Conservation (phyloP, 78 protist genomes). For the Dictyostelium brefeldianum region DNA sequence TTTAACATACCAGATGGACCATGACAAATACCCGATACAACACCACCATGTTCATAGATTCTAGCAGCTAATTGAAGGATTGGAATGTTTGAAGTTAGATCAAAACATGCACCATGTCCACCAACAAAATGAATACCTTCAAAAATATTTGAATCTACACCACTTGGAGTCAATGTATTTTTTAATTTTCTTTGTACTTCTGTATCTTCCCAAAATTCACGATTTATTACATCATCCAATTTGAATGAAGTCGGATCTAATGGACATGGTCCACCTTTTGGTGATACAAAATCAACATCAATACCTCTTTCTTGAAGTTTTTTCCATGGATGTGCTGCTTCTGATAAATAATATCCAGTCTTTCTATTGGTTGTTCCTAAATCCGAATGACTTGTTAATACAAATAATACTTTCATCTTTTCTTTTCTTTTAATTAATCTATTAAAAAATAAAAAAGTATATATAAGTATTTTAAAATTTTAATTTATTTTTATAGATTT, state of each 20-base stretch:
- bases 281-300: conserved; percentile 36
- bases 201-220: conserved; percentile 31
- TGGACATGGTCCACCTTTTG: conserved; percentile 38
- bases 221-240: conserved; percentile 2
- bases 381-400: conserved; percentile 9
- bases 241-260: conserved; percentile 33
- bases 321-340: conserved; percentile 56
- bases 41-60: conserved; percentile 41
- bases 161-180: conserved; percentile 30
- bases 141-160: conserved; percentile 63
- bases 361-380: conserved; percentile 20
- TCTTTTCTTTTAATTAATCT: too few species aligned
- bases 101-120: conserved; percentile 85
- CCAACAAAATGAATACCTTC: conserved; percentile 81
- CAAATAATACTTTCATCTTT: conserved; percentile 42
- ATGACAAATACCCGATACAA: conserved; percentile 76
- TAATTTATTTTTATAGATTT: not conserved
- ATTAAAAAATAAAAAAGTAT: not conserved
- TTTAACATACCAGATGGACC: conserved; percentile 70
- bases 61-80: not conserved
- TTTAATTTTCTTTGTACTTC: conserved; percentile 5
- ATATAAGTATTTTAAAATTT: not conserved
- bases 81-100: conserved; percentile 9
- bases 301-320: conserved; percentile 16
- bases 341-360: conserved; percentile 47